A percentile compares a stretch with the other conserved stretches of the same genome.
Evolutionary conservation across 2,329 filamentous ascomycete genomes (phyloP).

Genomic region (Aspergillus sp.): DNA sequence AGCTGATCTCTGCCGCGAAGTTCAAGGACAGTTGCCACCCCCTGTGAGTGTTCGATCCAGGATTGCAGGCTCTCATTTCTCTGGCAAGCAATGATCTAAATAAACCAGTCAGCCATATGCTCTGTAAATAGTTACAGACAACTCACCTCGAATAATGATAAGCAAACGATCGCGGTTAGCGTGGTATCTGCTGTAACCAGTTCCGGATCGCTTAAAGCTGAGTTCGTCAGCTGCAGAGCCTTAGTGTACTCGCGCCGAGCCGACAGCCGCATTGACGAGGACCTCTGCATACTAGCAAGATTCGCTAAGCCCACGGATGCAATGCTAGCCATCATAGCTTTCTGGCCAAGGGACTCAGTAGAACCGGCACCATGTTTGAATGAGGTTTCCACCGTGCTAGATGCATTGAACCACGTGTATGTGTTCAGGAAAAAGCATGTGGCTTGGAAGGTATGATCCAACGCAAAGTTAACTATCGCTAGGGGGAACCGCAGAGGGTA

Average conservation of each 20-base stretch:
- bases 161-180: slow-evolving; percentile 2
- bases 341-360: background rate
- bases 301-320: slow-evolving; percentile 5
- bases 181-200: slow-evolving; percentile 1
- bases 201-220: background rate
- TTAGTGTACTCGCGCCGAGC: slow-evolving; percentile 1
- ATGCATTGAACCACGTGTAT: background rate
- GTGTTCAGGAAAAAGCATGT: slow-evolving; percentile 4
- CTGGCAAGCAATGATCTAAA: background rate
- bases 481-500: background rate
- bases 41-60: slow-evolving; percentile 2
- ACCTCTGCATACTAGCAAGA: background rate
- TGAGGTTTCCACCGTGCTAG: background rate
- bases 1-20: slow-evolving; percentile 5
- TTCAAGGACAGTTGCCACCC: slow-evolving; percentile 3
- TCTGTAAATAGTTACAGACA: too few relatives aligned
- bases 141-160: slow-evolving; percentile 5
- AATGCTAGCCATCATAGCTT: slow-evolving; percentile 6
- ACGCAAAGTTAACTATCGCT: slow-evolving; percentile 1
- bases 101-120: background rate
- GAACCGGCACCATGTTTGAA: background rate
- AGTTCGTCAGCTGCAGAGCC: slow-evolving; percentile 2
- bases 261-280: background rate
- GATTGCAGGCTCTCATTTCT: background rate
- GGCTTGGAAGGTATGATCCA: slow-evolving; percentile 5